These are phyloP conservation scores for Croton setiger DNA, from an alignment of 441 rosid species.

Conservation along the genomic window DNA sequence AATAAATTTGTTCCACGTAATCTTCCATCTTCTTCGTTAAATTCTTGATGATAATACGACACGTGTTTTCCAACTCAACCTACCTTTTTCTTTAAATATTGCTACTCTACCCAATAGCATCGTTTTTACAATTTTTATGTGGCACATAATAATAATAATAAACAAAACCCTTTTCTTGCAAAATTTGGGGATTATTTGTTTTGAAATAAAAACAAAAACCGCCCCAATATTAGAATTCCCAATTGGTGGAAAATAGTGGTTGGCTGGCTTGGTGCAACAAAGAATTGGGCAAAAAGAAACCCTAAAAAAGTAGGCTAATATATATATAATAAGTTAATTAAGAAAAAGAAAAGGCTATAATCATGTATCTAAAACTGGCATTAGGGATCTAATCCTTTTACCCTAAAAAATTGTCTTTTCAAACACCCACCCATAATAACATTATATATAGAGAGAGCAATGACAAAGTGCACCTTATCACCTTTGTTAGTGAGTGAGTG, in stretches of 20 bases:
- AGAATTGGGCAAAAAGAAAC: slow-evolving; percentile 10
- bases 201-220: slow-evolving; percentile 16
- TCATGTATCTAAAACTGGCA: slow-evolving; percentile 22
- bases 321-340: too few relatives aligned
- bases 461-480: slow-evolving; percentile 17
- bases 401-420: slow-evolving; percentile 24
- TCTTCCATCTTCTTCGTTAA: slow-evolving; percentile 1
- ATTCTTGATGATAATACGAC: neutral
- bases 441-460: slow-evolving; percentile 9
- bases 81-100: neutral
- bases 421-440: slow-evolving; percentile 9
- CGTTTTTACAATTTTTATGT: slow-evolving; percentile 18
- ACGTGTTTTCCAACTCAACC: slow-evolving; percentile 9
- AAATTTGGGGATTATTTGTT: neutral
- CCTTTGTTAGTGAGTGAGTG: slow-evolving; percentile 2
- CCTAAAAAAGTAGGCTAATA: neutral
- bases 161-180: neutral
- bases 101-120: slow-evolving; percentile 26
- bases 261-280: slow-evolving; percentile 15
- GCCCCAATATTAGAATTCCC: slow-evolving; percentile 27
- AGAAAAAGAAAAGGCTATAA: neutral
- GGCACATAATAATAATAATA: slow-evolving; percentile 1
- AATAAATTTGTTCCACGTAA: slow-evolving; percentile 23
- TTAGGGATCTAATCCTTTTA: slow-evolving; percentile 12
- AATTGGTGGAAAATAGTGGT: slow-evolving; percentile 28